A percentile compares a stretch with the other conserved stretches of the same genome.
These are phyloP conservation scores for Pecoramyces ruminantium DNA, from an alignment of 192 early-diverging fungal genomes.

Conservation along the genomic window DNA sequence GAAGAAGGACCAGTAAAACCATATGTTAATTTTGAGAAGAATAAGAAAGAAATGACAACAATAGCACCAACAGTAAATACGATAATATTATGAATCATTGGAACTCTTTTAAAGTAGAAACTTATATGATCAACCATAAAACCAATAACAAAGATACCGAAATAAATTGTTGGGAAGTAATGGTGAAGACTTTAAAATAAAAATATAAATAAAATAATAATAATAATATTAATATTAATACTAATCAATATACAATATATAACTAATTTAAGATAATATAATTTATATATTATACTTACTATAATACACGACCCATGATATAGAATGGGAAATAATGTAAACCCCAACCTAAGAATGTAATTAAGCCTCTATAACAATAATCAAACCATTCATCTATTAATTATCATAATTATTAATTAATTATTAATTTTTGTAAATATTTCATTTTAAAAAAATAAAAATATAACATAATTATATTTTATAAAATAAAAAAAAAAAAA, in stretches of 20 bases:
- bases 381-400: not conserved
- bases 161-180: slow-evolving; percentile 85
- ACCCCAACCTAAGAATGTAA: slow-evolving; percentile 58
- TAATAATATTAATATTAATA: no score
- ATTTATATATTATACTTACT: slow-evolving; percentile 17
- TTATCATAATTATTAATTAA: not conserved
- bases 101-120: slow-evolving; percentile 18
- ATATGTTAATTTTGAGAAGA: not conserved
- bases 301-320: slow-evolving; percentile 52
- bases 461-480: no score
- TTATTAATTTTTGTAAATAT: no score
- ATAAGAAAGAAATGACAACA: not conserved
- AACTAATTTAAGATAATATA: no score
- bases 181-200: slow-evolving; percentile 70
- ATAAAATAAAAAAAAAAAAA: no score
- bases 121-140: slow-evolving; percentile 58
- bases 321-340: slow-evolving; percentile 81
- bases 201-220: not conserved
- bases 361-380: not conserved
- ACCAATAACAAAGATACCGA: slow-evolving; percentile 57
- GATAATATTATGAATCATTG: not conserved
- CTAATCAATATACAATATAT: no score
- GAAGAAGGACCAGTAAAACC: not conserved
- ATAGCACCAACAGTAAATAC: not conserved
- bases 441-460: no score